phyloP scores from a whole-genome alignment of 345 rosid species.

The Chamaenerion angustifolium region DNA sequence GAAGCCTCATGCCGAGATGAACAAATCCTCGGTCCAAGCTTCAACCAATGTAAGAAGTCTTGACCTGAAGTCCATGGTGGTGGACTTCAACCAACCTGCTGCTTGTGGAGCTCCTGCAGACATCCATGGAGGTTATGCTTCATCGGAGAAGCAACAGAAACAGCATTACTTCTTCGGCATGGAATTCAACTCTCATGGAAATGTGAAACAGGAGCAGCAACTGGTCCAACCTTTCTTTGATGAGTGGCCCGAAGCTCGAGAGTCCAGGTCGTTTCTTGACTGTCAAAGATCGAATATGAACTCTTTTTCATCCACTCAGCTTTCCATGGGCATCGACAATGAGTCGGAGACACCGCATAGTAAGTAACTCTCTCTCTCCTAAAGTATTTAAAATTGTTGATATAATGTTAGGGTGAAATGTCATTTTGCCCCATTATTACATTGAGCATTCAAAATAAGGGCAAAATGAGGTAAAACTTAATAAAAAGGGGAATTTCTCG shows the following conservation, averaged over 20 bases:
- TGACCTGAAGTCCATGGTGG: not conserved
- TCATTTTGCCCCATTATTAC: too few species aligned
- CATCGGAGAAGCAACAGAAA: conserved; percentile 4
- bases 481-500: too few species aligned
- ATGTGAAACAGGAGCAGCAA: conserved; percentile 8
- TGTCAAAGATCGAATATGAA: conserved; percentile 7
- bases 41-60: too few species aligned
- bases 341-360: too few species aligned
- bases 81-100: conserved; percentile 3
- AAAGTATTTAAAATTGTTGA: too few species aligned
- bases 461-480: too few species aligned
- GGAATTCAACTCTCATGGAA: conserved; percentile 5
- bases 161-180: conserved; percentile 9
- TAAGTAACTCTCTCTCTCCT: too few species aligned
- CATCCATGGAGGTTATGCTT: not conserved
- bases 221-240: conserved; percentile 7
- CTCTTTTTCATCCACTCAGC: conserved; percentile 7
- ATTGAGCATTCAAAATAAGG: too few species aligned
- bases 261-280: conserved; percentile 4
- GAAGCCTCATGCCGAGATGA: not conserved
- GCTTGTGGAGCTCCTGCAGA: conserved; percentile 4
- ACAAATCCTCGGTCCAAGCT: not conserved
- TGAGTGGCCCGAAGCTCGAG: conserved; percentile 9
- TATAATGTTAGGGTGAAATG: too few species aligned
- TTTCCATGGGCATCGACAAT: too few species aligned